These are phyloP conservation scores for Bipolaris sorokiniana DNA, from an alignment of 2,329 filamentous ascomycete species.

Conservation along the genomic window DNA sequence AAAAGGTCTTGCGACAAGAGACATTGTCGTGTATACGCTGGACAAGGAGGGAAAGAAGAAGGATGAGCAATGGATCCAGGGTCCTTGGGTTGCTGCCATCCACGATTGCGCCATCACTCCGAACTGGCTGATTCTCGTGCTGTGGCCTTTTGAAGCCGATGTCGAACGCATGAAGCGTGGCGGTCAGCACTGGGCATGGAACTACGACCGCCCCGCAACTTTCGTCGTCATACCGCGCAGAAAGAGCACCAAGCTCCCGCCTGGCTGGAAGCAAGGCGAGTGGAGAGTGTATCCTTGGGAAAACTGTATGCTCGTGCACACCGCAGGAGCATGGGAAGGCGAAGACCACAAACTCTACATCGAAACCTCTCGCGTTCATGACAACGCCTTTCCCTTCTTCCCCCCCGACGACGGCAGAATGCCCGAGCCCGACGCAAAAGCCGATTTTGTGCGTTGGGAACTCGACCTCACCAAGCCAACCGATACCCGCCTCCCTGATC, in stretches of 20 bases:
- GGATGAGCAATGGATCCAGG: neutral
- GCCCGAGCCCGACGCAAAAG: slow-evolving; percentile 40
- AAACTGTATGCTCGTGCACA: slow-evolving; percentile 46
- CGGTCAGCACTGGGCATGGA: slow-evolving; percentile 41
- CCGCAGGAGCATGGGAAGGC: slow-evolving; percentile 47
- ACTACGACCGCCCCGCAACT: slow-evolving; percentile 27
- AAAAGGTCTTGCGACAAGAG: slow-evolving; percentile 23
- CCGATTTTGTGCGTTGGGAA: slow-evolving; percentile 47
- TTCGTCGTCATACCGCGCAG: slow-evolving; percentile 34
- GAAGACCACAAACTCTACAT: slow-evolving; percentile 34
- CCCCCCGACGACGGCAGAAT: slow-evolving; percentile 36
- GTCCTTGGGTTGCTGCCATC: neutral
- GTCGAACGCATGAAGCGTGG: slow-evolving; percentile 38
- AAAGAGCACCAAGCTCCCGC: neutral
- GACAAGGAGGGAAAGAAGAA: neutral
- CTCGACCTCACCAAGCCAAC: slow-evolving; percentile 38
- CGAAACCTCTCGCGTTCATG: slow-evolving; percentile 40
- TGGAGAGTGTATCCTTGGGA: slow-evolving; percentile 18
- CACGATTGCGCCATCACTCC: neutral
- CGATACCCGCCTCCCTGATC: slow-evolving; percentile 30
- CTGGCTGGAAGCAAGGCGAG: slow-evolving; percentile 17
- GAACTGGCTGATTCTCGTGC: slow-evolving; percentile 12
- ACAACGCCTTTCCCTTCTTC: slow-evolving; percentile 48
- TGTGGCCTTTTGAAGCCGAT: slow-evolving; percentile 37
- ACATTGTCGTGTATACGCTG: neutral